Conservation (phyloP, 2,329 filamentous ascomycete species). For the Fusarium pseudocircinatum region DNA sequence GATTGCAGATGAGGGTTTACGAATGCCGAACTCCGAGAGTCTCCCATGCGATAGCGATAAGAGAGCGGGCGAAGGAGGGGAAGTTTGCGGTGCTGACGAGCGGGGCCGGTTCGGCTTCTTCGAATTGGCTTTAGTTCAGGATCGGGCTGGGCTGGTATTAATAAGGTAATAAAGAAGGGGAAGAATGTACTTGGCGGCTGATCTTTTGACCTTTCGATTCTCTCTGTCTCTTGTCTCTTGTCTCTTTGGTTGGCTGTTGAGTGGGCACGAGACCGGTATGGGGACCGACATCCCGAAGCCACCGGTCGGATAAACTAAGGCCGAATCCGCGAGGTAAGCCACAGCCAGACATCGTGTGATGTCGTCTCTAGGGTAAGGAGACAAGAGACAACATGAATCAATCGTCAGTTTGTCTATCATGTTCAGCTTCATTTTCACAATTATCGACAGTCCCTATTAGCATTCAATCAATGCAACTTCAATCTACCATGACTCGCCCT, state of each 20-base stretch:
- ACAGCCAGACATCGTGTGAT: not conserved
- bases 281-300: slow-evolving; percentile 10
- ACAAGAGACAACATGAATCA: not conserved
- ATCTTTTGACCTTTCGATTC: slow-evolving; percentile 10
- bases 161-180: slow-evolving; percentile 1
- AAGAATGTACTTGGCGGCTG: slow-evolving; percentile 14
- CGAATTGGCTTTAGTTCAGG: slow-evolving; percentile 5
- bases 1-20: slow-evolving; percentile 41
- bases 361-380: not conserved
- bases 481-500: not conserved
- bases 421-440: not conserved
- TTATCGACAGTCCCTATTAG: not conserved
- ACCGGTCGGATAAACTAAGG: slow-evolving; percentile 20
- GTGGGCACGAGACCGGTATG: slow-evolving; percentile 9
- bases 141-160: not conserved
- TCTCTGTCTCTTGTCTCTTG: not conserved
- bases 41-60: slow-evolving; percentile 36
- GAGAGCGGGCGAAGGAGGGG: slow-evolving; percentile 36
- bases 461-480: not conserved
- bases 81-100: slow-evolving; percentile 33
- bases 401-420: not conserved
- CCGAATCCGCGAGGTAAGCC: slow-evolving; percentile 4
- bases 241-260: slow-evolving; percentile 23
- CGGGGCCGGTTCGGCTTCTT: slow-evolving; percentile 43
- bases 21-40: slow-evolving; percentile 52